These are phyloP conservation scores for Casuarina glauca DNA, from an alignment of 306 rosid species.

Conservation along the genomic window DNA sequence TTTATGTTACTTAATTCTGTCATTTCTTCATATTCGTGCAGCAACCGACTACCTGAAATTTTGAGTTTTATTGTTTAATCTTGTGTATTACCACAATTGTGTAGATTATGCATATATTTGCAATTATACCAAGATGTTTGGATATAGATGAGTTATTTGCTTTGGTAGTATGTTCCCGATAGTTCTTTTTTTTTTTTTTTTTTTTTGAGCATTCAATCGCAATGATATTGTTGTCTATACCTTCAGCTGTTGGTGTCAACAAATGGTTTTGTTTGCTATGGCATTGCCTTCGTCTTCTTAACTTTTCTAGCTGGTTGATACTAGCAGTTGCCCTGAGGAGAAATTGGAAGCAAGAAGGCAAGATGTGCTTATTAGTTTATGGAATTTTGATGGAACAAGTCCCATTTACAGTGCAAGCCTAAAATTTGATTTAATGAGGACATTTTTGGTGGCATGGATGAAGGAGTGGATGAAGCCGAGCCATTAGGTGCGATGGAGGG, in stretches of 20 bases:
- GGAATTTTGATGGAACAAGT: slow-evolving; percentile 22
- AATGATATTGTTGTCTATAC: neutral
- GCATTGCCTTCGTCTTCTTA: slow-evolving; percentile 4
- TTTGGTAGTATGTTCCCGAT: neutral
- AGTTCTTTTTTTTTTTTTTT: neutral
- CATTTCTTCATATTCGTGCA: neutral
- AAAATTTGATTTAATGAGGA: slow-evolving; percentile 36
- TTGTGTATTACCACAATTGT: neutral
- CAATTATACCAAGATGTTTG: neutral
- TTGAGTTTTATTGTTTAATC: neutral
- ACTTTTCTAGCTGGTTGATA: neutral
- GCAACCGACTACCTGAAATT: neutral
- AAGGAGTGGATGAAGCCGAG: slow-evolving; percentile 50
- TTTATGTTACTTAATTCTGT: too few species aligned
- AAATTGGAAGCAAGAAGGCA: neutral
- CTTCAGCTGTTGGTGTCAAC: neutral
- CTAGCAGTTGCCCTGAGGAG: neutral
- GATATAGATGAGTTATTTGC: neutral
- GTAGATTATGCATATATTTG: neutral
- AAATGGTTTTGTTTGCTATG: neutral
- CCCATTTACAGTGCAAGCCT: slow-evolving; percentile 21
- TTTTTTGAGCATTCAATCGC: neutral
- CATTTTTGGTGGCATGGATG: slow-evolving; percentile 53
- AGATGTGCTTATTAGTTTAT: slow-evolving; percentile 18
- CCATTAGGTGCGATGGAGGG: slow-evolving; percentile 46